These are phyloP conservation scores for Pichia eremophila DNA, from an alignment of 805 yeast species.

Conservation along the genomic window DNA sequence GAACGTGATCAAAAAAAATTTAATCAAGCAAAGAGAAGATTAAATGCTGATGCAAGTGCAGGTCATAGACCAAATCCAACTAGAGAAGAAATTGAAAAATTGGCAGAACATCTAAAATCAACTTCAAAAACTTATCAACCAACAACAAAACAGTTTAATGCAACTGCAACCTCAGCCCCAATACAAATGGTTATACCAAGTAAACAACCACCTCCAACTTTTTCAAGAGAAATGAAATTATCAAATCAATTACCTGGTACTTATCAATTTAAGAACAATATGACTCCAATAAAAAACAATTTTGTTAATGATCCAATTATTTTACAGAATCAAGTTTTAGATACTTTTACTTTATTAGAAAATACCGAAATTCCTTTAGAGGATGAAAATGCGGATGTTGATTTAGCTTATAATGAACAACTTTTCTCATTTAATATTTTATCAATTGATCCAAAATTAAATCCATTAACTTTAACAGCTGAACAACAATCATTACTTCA, in stretches of 20 bases:
- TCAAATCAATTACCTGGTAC: conserved; percentile 1
- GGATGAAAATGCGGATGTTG: conserved; percentile 8
- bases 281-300: background rate
- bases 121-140: conserved; percentile 7
- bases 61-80: conserved; percentile 12
- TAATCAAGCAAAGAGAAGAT: conserved; percentile 18
- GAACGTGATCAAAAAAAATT: conserved; percentile 34
- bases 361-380: conserved; percentile 11
- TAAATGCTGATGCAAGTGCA: conserved; percentile 12
- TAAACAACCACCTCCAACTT: background rate
- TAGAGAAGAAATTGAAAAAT: conserved; percentile 11
- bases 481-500: conserved; percentile 17
- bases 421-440: conserved; percentile 14
- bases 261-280: conserved; percentile 5
- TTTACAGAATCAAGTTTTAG: conserved; percentile 5
- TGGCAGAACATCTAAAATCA: conserved; percentile 12
- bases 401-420: conserved; percentile 13
- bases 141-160: conserved; percentile 7
- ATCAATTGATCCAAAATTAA: conserved; percentile 17
- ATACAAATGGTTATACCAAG: conserved; percentile 3
- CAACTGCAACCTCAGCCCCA: conserved; percentile 14
- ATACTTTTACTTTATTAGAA: conserved; percentile 11
- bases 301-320: conserved; percentile 2
- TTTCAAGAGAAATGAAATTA: background rate
- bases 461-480: conserved; percentile 14